Evolutionary conservation across 768 basidiomycete genomes (phyloP).

Genomic region (Russula virescens): DNA sequence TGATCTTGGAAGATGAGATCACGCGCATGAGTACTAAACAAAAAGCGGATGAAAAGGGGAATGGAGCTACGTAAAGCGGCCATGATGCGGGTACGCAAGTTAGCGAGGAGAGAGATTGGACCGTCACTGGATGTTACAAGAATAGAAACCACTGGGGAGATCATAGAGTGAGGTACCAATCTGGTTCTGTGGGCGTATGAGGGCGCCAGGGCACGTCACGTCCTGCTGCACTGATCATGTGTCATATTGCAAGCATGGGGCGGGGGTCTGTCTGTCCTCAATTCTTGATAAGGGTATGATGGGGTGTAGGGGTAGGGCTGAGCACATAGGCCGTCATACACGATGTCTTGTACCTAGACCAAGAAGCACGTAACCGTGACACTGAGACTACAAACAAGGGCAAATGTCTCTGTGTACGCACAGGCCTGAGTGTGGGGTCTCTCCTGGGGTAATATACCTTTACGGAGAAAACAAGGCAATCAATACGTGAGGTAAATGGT

Average conservation of each 20-base stretch:
- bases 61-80: background rate
- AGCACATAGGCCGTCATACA: too few relatives aligned
- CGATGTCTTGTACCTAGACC: background rate
- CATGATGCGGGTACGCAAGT: background rate
- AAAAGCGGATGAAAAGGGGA: background rate
- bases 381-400: background rate
- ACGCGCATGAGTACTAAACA: background rate
- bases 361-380: background rate
- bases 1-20: background rate
- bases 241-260: background rate
- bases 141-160: background rate
- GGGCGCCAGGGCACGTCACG: background rate
- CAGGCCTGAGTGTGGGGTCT: background rate
- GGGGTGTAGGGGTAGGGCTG: too few relatives aligned
- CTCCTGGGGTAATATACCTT: background rate
- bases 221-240: too few relatives aligned
- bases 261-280: too few relatives aligned
- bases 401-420: background rate
- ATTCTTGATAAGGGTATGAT: background rate
- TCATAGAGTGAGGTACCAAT: background rate
- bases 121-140: background rate
- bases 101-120: background rate
- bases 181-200: background rate
- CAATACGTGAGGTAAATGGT: background rate
- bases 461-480: background rate